Evolutionary conservation across 2,329 filamentous ascomycete genomes (phyloP).

Genomic region (Fusarium sarcochroum): DNA sequence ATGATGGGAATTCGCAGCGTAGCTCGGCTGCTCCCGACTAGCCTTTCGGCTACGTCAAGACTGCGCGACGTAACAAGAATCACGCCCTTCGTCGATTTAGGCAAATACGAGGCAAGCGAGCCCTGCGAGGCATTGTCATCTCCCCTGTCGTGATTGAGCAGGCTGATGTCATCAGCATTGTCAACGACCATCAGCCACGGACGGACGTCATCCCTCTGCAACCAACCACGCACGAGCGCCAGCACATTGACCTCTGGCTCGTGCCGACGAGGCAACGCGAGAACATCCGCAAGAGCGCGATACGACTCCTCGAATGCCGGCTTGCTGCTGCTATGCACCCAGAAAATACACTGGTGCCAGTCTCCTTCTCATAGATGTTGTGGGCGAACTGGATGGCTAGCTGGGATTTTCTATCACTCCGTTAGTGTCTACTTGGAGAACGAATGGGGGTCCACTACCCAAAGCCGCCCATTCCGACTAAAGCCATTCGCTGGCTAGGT

Average conservation of each 20-base stretch:
- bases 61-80: constrained; percentile 41
- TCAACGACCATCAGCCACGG: constrained; percentile 43
- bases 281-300: constrained; percentile 51
- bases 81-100: constrained; percentile 24
- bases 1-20: constrained; percentile 26
- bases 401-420: constrained; percentile 43
- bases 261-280: constrained; percentile 49
- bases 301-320: constrained; percentile 54
- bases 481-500: constrained; percentile 37
- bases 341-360: constrained; percentile 55
- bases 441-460: neutral
- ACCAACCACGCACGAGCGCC: constrained; percentile 50
- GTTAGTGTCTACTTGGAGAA: neutral
- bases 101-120: constrained; percentile 32
- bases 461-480: constrained; percentile 51
- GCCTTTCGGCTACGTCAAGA: constrained; percentile 8
- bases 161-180: constrained; percentile 35
- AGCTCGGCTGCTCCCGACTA: constrained; percentile 9
- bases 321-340: constrained; percentile 54
- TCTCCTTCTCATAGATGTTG: constrained; percentile 41
- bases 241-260: constrained; percentile 52
- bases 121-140: neutral
- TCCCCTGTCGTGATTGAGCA: neutral
- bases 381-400: constrained; percentile 56
- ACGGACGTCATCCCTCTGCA: constrained; percentile 41